Percentiles rank a stretch among this genome's conserved stretches.
These are phyloP conservation scores for Wickerhamiella domercqiae DNA, from an alignment of 805 yeast genomes.

Conservation along the genomic window DNA sequence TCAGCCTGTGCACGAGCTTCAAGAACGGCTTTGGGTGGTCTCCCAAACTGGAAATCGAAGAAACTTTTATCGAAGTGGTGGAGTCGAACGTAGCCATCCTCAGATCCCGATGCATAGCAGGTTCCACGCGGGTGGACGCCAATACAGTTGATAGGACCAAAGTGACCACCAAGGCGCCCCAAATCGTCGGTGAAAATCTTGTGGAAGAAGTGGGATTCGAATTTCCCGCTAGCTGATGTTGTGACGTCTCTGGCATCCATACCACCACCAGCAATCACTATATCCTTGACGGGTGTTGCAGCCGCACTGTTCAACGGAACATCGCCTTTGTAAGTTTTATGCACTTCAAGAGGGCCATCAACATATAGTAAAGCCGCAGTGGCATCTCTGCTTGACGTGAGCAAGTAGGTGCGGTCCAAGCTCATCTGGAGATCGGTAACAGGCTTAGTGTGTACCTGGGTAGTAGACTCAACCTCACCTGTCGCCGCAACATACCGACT, in stretches of 20 bases:
- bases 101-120: constrained; percentile 93
- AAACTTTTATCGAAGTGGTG: constrained; percentile 87
- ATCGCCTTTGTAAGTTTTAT: constrained; percentile 70
- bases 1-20: constrained; percentile 2
- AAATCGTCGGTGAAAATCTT: constrained; percentile 90
- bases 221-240: constrained; percentile 94
- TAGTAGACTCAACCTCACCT: constrained; percentile 49
- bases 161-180: constrained; percentile 95
- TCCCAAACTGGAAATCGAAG: constrained; percentile 85
- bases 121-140: constrained; percentile 92
- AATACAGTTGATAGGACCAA: constrained; percentile 92
- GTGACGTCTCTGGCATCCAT: constrained; percentile 98
- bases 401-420: constrained; percentile 72
- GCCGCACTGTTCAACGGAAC: constrained; percentile 93
- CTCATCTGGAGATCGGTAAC: constrained; percentile 86
- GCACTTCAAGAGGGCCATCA: constrained; percentile 44
- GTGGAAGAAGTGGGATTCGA: constrained; percentile 92
- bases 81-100: constrained; percentile 92
- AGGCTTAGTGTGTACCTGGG: constrained; percentile 52
- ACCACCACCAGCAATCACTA: constrained; percentile 94
- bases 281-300: constrained; percentile 84
- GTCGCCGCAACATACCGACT: constrained; percentile 56
- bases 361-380: constrained; percentile 65
- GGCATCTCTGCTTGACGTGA: constrained; percentile 87
- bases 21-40: constrained; percentile 29